Conservation (phyloP, 371 early-diverging fungal species). For the Mortierella sp. region DNA sequence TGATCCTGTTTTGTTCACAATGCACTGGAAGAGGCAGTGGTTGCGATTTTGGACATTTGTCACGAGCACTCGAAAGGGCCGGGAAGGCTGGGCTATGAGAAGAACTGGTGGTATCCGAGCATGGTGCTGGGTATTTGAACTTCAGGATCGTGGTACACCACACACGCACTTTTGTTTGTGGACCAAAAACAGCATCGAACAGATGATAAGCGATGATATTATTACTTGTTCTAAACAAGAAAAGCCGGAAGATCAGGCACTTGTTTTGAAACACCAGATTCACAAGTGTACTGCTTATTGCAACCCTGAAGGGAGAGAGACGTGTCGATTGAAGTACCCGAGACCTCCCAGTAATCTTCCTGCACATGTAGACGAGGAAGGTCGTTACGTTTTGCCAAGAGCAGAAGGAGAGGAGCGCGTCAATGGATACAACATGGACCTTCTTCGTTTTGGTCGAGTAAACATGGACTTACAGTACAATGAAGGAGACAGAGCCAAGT, state of each 20-base stretch:
- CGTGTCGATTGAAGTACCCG: slow-evolving; percentile 25
- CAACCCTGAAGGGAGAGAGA: slow-evolving; percentile 9
- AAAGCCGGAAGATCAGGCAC: too few species aligned
- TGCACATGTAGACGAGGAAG: slow-evolving; percentile 7
- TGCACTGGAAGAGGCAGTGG: slow-evolving; percentile 17
- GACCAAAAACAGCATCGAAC: not conserved
- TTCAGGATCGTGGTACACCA: slow-evolving; percentile 13
- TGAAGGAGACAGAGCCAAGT: slow-evolving; percentile 19
- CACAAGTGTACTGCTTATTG: slow-evolving; percentile 24
- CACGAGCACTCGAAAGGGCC: not conserved
- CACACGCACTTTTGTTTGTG: slow-evolving; percentile 10
- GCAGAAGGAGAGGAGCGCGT: slow-evolving; percentile 20
- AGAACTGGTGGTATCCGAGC: slow-evolving; percentile 7
- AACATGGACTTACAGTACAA: slow-evolving; percentile 41
- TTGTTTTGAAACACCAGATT: slow-evolving; percentile 29
- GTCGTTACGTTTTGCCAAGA: slow-evolving; percentile 17
- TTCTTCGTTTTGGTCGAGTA: slow-evolving; percentile 27
- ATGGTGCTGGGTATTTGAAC: slow-evolving; percentile 17
- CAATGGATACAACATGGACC: slow-evolving; percentile 26
- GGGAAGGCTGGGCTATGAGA: not conserved
- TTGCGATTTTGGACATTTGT: not conserved
- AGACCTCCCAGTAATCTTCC: slow-evolving; percentile 1
- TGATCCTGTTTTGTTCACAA: slow-evolving; percentile 12
- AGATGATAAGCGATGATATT: not conserved
- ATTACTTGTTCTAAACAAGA: not conserved